phyloP scores from a whole-genome alignment of 1,139 yeast species.

The Kodamaea derodonti region DNA sequence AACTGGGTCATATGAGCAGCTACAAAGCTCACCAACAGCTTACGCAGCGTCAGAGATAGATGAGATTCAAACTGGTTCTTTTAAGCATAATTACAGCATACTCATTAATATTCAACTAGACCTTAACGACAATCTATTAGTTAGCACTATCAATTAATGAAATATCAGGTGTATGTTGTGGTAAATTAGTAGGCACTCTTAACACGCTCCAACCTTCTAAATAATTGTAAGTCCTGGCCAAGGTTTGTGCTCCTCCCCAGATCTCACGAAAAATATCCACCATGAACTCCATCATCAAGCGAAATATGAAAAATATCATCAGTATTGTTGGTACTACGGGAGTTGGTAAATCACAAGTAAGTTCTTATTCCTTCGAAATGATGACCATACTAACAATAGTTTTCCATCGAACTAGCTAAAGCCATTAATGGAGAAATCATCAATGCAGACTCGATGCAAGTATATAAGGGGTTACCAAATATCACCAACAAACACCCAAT shows the following conservation, averaged over 20 bases:
- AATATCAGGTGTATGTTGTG: too few relatives aligned
- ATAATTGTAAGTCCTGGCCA: too few relatives aligned
- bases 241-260: background rate
- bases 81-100: too few relatives aligned
- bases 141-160: too few relatives aligned
- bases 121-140: too few relatives aligned
- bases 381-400: constrained; percentile 22
- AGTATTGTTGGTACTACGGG: constrained; percentile 96
- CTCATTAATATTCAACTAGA: too few relatives aligned
- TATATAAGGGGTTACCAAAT: constrained; percentile 66
- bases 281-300: constrained; percentile 11
- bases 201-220: too few relatives aligned
- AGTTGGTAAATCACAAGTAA: constrained; percentile 88
- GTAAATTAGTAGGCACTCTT: too few relatives aligned
- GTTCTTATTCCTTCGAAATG: constrained; percentile 14
- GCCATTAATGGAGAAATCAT: constrained; percentile 82
- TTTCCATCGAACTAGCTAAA: constrained; percentile 75
- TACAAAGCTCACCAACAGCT: too few relatives aligned
- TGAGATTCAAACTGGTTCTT: too few relatives aligned
- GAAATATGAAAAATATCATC: constrained; percentile 38
- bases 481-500: constrained; percentile 92
- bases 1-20: too few relatives aligned
- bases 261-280: background rate
- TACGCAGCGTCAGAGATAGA: too few relatives aligned
- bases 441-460: constrained; percentile 97